phyloP scores from a whole-genome alignment of 495 filamentous ascomycete species.

The Penicillium coffeae region DNA sequence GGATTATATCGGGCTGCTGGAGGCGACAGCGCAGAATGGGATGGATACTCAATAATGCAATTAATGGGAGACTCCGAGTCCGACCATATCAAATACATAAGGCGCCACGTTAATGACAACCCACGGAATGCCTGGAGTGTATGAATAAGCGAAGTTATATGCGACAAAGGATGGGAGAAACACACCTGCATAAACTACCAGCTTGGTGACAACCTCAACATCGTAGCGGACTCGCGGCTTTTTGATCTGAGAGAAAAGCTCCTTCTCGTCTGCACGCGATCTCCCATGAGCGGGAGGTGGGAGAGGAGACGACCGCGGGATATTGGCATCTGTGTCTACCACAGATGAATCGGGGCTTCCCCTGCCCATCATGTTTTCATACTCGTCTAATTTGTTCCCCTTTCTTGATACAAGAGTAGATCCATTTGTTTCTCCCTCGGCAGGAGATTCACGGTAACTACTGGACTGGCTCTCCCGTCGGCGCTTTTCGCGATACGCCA shows the following conservation, averaged over 20 bases:
- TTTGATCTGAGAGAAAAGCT: conserved; percentile 80
- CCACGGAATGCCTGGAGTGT: conserved; percentile 27
- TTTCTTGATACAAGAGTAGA: conserved; percentile 19
- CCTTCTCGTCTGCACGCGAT: conserved; percentile 61
- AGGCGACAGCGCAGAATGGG: background rate
- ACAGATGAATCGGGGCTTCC: conserved; percentile 35
- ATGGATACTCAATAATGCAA: conserved; percentile 1
- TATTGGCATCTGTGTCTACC: conserved; percentile 17
- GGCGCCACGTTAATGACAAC: conserved; percentile 32
- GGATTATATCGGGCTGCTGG: background rate
- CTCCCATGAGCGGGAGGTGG: conserved; percentile 27
- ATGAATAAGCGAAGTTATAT: background rate
- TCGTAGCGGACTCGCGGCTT: conserved; percentile 92
- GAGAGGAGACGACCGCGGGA: conserved; percentile 22
- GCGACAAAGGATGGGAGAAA: conserved; percentile 4
- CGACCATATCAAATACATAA: conserved; percentile 25
- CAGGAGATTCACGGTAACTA: conserved; percentile 23
- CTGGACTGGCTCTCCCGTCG: conserved; percentile 66
- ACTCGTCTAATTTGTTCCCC: conserved; percentile 51
- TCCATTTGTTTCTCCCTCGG: conserved; percentile 17
- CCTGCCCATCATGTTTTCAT: conserved; percentile 68
- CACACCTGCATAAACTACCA: conserved; percentile 91
- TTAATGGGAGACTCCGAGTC: conserved; percentile 29
- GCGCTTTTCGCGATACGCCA: conserved; percentile 84
- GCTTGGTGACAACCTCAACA: conserved; percentile 93